phyloP scores from a whole-genome alignment of 2,329 filamentous ascomycete species.

The Penicillium griseofulvum region DNA sequence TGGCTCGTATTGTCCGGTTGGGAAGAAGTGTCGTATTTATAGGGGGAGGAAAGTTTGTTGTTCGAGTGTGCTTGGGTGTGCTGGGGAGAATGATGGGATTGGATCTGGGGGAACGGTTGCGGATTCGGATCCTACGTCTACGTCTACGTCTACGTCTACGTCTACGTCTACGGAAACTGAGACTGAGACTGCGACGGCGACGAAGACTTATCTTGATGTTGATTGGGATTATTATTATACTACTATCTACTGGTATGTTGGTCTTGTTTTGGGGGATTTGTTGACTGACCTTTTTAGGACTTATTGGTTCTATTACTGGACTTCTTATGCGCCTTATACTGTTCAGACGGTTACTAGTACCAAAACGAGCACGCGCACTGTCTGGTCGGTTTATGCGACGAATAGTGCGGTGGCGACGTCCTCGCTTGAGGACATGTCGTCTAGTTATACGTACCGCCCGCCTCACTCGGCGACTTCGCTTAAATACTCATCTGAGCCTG shows the following conservation, averaged over 20 bases:
- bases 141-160: background rate
- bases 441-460: constrained; percentile 2
- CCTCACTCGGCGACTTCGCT: constrained; percentile 19
- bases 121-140: background rate
- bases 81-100: constrained; percentile 9
- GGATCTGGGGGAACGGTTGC: background rate
- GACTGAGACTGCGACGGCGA: constrained; percentile 7
- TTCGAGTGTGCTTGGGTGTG: constrained; percentile 11
- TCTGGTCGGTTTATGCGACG: constrained; percentile 16
- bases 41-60: constrained; percentile 15
- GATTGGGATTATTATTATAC: constrained; percentile 19
- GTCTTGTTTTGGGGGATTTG: no score
- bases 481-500: constrained; percentile 9
- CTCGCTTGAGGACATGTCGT: constrained; percentile 1
- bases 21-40: constrained; percentile 14
- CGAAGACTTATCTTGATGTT: background rate
- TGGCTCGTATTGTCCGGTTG: constrained; percentile 16
- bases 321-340: constrained; percentile 17
- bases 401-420: constrained; percentile 8
- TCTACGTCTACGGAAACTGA: background rate
- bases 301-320: constrained; percentile 23
- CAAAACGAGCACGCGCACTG: constrained; percentile 11
- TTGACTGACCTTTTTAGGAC: constrained; percentile 11
- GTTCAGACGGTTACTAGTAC: constrained; percentile 19
- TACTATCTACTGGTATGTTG: constrained; percentile 18